Base-by-base conservation (phyloP, 2,329 filamentous ascomycete genomes). In the Trichoderma atroviride region DNA sequence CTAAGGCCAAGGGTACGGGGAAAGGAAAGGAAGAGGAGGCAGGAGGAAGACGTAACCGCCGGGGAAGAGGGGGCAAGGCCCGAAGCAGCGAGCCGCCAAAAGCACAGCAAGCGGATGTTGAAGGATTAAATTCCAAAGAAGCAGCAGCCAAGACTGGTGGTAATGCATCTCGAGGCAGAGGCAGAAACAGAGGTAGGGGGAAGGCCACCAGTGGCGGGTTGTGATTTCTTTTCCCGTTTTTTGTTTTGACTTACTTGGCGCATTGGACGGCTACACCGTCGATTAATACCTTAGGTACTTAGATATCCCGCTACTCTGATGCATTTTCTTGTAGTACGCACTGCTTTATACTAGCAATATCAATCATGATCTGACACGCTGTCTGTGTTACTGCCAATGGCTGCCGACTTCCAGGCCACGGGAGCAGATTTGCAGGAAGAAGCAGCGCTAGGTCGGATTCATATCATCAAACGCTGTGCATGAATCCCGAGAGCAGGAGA, bases 1-100 rank as follows among this genome's bases (percentile, higher is more conserved):
- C 76, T 40, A 80, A 79, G 69, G 80, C 81, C 56, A 82, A 85
- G 73, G 82, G 78, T 66, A 78, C 80, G 76, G 76, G 76, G 71
- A 82, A 85, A 73, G 82, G 78, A 68, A 78, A 80, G 76, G 76
- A 77, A 71, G 60, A 71, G 13, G 73, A 73, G 57, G 75, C 76
- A 33, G 73, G 74, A 35, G 74, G 74, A 33, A 75, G 76, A 31
- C 78, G 78, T 63, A 75, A 75, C 22, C 74, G 74, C 29, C 72
- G 69, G 53, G 71, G 74, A 22, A 70, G 77, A 70, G 75, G 77
- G 55, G 78, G 77, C 50, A 79, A 77, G 70, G 60, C 68, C 35
- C 78, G 75, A 66, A 37, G 53, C 13, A 56, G 27, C 19, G 72
- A 69, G 35, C n/a, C 33, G n/a, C 47, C 53, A 62, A 72, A 65